These are phyloP conservation scores for Aspergillus versicolor DNA, from an alignment of 2,329 filamentous ascomycete genomes.

Conservation along the genomic window DNA sequence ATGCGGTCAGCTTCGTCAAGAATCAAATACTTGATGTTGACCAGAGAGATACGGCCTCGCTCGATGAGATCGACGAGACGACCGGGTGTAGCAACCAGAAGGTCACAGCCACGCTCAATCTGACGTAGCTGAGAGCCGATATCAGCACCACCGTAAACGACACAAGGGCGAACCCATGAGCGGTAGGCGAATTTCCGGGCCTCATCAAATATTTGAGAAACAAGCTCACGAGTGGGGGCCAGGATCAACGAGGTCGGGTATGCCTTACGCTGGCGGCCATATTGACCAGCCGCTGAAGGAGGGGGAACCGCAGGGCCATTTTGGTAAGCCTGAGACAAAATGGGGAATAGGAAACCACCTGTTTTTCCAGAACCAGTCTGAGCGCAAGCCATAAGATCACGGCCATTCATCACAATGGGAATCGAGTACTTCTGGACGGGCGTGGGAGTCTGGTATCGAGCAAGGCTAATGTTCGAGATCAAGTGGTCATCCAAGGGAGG, in stretches of 20 bases:
- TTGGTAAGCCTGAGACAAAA: constrained; percentile 94
- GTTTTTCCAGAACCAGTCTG: constrained; percentile 99
- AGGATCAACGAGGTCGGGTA: constrained; percentile 95
- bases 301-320: constrained; percentile 76
- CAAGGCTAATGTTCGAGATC: constrained; percentile 86
- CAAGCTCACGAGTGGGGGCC: constrained; percentile 94
- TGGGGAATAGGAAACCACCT: constrained; percentile 98
- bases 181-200: constrained; percentile 97
- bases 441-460: constrained; percentile 92
- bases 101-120: constrained; percentile 95
- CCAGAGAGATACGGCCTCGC: constrained; percentile 94
- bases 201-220: constrained; percentile 98
- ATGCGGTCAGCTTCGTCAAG: constrained; percentile 99
- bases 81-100: constrained; percentile 94
- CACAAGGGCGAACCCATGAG: constrained; percentile 97
- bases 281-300: constrained; percentile 60
- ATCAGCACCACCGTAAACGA: constrained; percentile 98
- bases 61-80: constrained; percentile 97
- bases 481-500: constrained; percentile 94
- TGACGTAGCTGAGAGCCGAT: constrained; percentile 97
- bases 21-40: constrained; percentile 98
- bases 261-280: constrained; percentile 91
- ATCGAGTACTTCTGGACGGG: constrained; percentile 99
- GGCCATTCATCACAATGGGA: constrained; percentile 95
- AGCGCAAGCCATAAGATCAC: constrained; percentile 98